A percentile compares a stretch with the other conserved stretches of the same genome.
Conservation (phyloP, 73 alveolate genomes). For the Paramecium sonneborni region DNA sequence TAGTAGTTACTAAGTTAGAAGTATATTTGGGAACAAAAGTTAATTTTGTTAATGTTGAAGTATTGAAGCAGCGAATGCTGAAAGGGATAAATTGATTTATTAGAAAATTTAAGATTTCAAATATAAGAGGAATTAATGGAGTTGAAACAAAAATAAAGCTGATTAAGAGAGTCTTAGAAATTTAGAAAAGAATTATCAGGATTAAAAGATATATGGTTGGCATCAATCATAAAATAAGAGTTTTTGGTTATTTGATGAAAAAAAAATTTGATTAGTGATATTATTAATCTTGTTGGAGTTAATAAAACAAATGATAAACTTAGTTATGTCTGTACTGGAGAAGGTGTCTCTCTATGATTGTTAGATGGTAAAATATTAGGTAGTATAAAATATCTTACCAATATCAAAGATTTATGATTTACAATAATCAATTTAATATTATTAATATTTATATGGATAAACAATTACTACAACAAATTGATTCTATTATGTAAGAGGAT, state of each 20-base stretch:
- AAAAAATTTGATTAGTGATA: constrained; percentile 94
- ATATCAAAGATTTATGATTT: constrained; percentile 56
- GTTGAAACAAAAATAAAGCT: constrained; percentile 83
- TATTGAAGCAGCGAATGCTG: constrained; percentile 74
- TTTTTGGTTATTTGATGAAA: constrained; percentile 94
- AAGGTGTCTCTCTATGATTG: constrained; percentile 94
- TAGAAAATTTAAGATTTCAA: constrained; percentile 95
- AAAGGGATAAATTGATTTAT: constrained; percentile 84
- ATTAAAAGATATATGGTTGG: constrained; percentile 96
- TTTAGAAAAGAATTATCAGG: constrained; percentile 80
- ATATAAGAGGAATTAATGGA: constrained; percentile 87
- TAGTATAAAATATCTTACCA: constrained; percentile 70
- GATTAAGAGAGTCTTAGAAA: constrained; percentile 70
- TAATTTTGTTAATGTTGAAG: constrained; percentile 83
- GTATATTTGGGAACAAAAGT: constrained; percentile 80
- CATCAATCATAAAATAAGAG: constrained; percentile 79
- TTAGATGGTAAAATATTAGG: constrained; percentile 96
- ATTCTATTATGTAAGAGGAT: not conserved
- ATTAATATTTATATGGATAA: constrained; percentile 7
- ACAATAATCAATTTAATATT: not conserved
- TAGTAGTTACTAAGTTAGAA: constrained; percentile 88
- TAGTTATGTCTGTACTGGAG: constrained; percentile 95
- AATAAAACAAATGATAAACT: constrained; percentile 69
- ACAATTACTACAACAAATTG: not conserved
- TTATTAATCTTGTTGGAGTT: constrained; percentile 77